Base-by-base conservation (phyloP, 164 flowering plant genomes). In the Warburgia ugandensis region DNA sequence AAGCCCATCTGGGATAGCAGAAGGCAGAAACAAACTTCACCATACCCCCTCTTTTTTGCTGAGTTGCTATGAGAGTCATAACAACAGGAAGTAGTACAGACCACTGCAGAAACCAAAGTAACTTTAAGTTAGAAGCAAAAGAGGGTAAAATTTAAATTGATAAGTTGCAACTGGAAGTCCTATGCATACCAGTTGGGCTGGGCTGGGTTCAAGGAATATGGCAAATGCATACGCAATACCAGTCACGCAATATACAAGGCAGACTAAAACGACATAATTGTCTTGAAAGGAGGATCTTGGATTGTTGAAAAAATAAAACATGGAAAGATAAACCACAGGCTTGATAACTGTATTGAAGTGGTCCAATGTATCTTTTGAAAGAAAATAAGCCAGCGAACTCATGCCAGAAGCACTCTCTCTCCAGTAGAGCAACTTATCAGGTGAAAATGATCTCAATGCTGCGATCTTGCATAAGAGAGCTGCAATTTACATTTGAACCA, bases 261-360 rank as follows among this genome's bases (percentile, higher is more conserved):
- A 85, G 42, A 81, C 55, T 62, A 88, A 50, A 59, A 92, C 72
- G 14, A 80, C 19, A 59, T 85, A 92, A 48, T 92, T 92, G 37
- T 83, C 95, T 1, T 48, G 42, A 54, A 92, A 73, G 45, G 84
- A 63, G 33, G 98, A 92, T 72, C 98, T 73, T 0, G 98, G 98
- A 52, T 79, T 87, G 89, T 88, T 92, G 81, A 85, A 88, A 81
- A 85, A 92, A 66, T 85, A 92, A 69, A 87, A 92, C 96, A 88
- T 92, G 14, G 95, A 85, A 37, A 88, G 87, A 70, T 92, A 92
- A 32, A 92, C 90, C 36, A 82, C 66, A 38, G 98, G 98, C 67
- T 92, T 92, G 56, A 92, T 48, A 7, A 92, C 16, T 28, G 94
- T 85, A 53, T 69, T 87, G 71, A 92, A 79, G 61, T 73, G 91